Base-by-base conservation (phyloP, 106 monocot species). In the Hemerocallis citrina region DNA sequence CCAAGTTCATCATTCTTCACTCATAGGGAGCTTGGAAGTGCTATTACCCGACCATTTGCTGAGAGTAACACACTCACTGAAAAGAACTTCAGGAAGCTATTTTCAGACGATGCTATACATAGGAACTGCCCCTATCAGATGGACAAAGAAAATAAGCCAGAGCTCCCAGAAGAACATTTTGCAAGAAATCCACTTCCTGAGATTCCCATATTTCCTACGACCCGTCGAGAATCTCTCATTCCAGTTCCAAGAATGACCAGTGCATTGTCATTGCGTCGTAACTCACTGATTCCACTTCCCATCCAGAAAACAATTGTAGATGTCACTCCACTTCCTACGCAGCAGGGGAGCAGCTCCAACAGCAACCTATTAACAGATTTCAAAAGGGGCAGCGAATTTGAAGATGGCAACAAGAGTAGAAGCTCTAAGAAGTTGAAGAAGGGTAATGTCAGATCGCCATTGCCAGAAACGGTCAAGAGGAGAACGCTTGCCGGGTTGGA, bases 131-230 rank as follows among this genome's bases (percentile, higher is more conserved):
- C 68, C n/a, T 36, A 39, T 0, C 35, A 33, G 13, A 68, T 72
- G 54, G 90, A 91, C 34, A 92, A 92, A 72, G 91, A 92, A 43
- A 92, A 92, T 42, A 80, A 64, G 40, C 76, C 79, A 27, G 74
- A 71, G 41, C 7, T 75, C 4, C 59, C 24, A 8, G 76, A 79
- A 39, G 71, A 78, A 8, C 23, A 25, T 24, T 6, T 38, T 3
- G 40, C 22, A 21, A 65, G 65, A 55, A 78, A 64, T 11, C 37
- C 72, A 33, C 13, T 29, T 44, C 64, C 62, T 15, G 37, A 40
- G 6, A 24, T 69, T 44, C 71, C 68, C 0, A 34, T 38, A 6
- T 38, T 58, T 59, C 69, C 81, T 11, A 50, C 67, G 20, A 31
- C 59, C 1, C 61, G 92, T 0, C 74, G 84, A 6, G 63, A 72